A percentile compares a stretch with the other conserved stretches of the same genome.
Evolutionary conservation across 805 yeast species (phyloP).

Genomic region (Maudiozyma turicensis): DNA sequence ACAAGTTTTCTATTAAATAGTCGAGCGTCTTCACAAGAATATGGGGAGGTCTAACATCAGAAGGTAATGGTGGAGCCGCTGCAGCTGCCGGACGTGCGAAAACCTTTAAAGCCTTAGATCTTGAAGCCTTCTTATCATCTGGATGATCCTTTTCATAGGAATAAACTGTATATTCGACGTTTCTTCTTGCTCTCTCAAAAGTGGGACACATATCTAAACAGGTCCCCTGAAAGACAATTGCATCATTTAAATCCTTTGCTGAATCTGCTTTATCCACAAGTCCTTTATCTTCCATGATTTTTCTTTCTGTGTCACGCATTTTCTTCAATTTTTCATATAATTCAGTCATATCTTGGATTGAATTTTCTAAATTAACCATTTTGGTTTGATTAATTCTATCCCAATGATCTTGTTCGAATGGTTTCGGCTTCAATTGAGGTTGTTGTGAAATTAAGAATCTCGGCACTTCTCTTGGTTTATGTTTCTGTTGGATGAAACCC

Average conservation of each 20-base stretch:
- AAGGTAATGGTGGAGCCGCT: constrained; percentile 94
- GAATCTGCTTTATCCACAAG: constrained; percentile 81
- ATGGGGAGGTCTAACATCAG: constrained; percentile 92
- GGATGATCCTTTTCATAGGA: constrained; percentile 59
- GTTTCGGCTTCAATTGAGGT: constrained; percentile 27
- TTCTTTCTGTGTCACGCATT: constrained; percentile 66
- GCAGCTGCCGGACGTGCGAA: constrained; percentile 97
- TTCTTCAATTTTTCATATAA: constrained; percentile 66
- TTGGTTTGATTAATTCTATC: constrained; percentile 61
- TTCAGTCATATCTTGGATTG: constrained; percentile 52
- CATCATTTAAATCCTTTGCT: constrained; percentile 76
- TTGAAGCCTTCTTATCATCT: constrained; percentile 45
- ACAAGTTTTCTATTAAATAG: constrained; percentile 54
- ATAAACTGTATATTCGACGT: constrained; percentile 78
- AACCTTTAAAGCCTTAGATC: constrained; percentile 68
- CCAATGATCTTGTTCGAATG: constrained; percentile 45
- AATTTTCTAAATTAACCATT: constrained; percentile 44
- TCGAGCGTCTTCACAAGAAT: constrained; percentile 57
- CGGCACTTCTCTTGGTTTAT: constrained; percentile 26
- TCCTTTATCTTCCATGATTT: constrained; percentile 68
- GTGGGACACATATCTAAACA: constrained; percentile 93
- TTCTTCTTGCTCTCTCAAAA: constrained; percentile 81
- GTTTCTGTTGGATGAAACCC: constrained; percentile 15
- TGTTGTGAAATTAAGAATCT: constrained; percentile 31
- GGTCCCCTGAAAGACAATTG: constrained; percentile 78